phyloP scores from a whole-genome alignment of 2,329 filamentous ascomycete genomes.

The Beauveria sp. region DNA sequence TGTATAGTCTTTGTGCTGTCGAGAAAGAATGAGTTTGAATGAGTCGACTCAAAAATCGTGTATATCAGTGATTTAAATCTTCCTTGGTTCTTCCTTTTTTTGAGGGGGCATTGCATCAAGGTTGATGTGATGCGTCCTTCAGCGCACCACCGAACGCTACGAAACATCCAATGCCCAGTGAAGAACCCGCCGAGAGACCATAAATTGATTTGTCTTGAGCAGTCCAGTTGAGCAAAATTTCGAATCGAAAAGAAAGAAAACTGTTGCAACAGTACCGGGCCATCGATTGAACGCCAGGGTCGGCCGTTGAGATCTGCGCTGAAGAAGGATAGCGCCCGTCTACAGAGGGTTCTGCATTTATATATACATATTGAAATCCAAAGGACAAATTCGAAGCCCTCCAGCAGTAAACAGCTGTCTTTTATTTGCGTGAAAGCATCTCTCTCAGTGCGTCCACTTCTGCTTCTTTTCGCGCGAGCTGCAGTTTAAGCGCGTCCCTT shows the following conservation, averaged over 20 bases:
- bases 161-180: not conserved
- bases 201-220: not conserved
- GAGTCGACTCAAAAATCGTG: not conserved
- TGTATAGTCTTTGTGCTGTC: not conserved
- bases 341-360: not conserved
- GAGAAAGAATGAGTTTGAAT: slow-evolving; percentile 1
- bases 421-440: slow-evolving; percentile 30
- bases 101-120: not conserved
- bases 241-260: not conserved
- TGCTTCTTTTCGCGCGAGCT: slow-evolving; percentile 56
- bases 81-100: not conserved
- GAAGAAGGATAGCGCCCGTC: not conserved
- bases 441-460: slow-evolving; percentile 54
- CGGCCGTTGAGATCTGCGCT: not conserved
- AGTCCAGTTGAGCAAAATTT: not conserved
- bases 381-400: not conserved
- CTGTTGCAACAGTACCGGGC: not conserved
- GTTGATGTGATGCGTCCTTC: not conserved
- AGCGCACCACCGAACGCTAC: not conserved
- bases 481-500: slow-evolving; percentile 54
- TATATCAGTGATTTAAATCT: not conserved
- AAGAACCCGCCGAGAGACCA: not conserved
- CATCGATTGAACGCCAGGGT: not conserved
- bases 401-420: not conserved
- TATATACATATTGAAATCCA: not conserved